Base-by-base conservation (phyloP, 192 early-diverging fungal species). In the Rhizoclosmatium sp. region DNA sequence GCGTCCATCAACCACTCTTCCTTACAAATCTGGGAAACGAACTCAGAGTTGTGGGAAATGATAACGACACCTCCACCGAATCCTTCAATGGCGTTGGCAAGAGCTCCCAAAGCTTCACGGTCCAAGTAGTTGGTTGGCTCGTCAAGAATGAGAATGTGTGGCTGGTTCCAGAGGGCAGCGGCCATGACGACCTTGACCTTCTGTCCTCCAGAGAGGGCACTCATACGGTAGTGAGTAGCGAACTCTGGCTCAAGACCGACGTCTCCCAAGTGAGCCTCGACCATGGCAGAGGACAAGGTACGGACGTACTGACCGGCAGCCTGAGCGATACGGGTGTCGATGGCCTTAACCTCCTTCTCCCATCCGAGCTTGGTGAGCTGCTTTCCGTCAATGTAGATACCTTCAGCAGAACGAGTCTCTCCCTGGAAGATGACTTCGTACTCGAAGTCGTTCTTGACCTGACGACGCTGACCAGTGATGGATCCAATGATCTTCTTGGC, bases 151-250 rank as follows among this genome's bases (percentile, higher is more conserved):
- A 95, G 81, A 87, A 95, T 93, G 78, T 95, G 94, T 59, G 92
- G 92, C 85, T 93, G 89, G 81, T 92, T 90, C 93, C 94, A 94
- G 93, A 95, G 93, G 47, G 92, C 91, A 40, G 91, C 93, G 59
- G 87, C 93, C 78, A 95, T 90, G 41, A 95, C 94, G 54, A 94
- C 93, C 87, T 95, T 95, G 71, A 95, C 93, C 79, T 94, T 95
- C 84, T 94, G 94, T 67, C 93, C 93, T 49, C 92, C 93, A 59
- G 92, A 93, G n/a, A 95, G 86, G 64, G 90, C 89, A 73, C 87
- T 85, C 68, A 95, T 94, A 79, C 90, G 88, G 78, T 89, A 89
- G 83, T 94, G 92, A 65, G 92, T 89, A 47, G 90, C 91, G 83
- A 95, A 93, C 78, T 95, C 92, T 42, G 92, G 83, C 69, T 91